Percentiles rank a stretch among this genome's conserved stretches.
phyloP scores from a whole-genome alignment of 169 alveolate genomes.

The Miamiensis avidus region DNA sequence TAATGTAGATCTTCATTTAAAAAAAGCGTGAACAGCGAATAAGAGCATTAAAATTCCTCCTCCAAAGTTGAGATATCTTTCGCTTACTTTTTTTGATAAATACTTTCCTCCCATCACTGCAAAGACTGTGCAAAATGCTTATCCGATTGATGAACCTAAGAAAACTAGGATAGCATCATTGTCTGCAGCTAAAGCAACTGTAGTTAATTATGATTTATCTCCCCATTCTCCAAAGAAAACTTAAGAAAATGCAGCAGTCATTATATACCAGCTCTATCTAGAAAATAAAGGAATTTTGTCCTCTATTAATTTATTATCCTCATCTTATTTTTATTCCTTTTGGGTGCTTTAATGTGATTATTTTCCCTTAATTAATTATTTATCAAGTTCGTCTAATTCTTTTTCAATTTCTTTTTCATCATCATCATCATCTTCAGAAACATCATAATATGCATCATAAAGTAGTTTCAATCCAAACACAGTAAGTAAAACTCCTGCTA shows the following conservation, averaged over 20 bases:
- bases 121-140: constrained; percentile 29
- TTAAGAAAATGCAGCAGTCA: constrained; percentile 26
- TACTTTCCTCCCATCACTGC: constrained; percentile 53
- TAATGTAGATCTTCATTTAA: too few species aligned
- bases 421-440: constrained; percentile 39
- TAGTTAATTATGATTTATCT: constrained; percentile 58
- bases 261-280: neutral
- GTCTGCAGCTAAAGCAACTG: constrained; percentile 58
- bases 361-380: constrained; percentile 6
- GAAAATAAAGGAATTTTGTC: neutral
- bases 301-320: too few species aligned
- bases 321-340: too few species aligned
- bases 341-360: neutral
- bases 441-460: constrained; percentile 33
- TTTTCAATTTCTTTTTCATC: constrained; percentile 44
- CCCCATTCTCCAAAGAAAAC: constrained; percentile 62
- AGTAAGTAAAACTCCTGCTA: constrained; percentile 48
- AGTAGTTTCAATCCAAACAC: constrained; percentile 39
- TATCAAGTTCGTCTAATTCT: constrained; percentile 43
- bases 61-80: constrained; percentile 42
- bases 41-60: constrained; percentile 54
- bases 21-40: constrained; percentile 28
- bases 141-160: constrained; percentile 54
- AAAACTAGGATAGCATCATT: constrained; percentile 46
- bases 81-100: constrained; percentile 45